These are phyloP conservation scores for Neurospora sp. DNA, from an alignment of 2,329 filamentous ascomycete species.

Conservation along the genomic window DNA sequence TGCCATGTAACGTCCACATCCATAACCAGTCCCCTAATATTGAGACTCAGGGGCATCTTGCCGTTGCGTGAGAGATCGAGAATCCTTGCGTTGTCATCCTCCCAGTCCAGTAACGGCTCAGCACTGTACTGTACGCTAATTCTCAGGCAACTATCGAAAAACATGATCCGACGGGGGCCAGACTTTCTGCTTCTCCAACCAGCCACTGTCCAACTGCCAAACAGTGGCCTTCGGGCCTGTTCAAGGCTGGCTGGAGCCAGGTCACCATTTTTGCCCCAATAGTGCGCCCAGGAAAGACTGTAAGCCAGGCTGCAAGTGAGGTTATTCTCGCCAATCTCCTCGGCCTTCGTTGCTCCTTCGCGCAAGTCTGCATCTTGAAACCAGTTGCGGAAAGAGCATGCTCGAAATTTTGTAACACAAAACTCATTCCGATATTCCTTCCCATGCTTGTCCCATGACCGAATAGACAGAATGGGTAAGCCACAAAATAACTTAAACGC, in stretches of 20 bases:
- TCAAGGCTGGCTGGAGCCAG: background rate
- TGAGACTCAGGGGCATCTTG: background rate
- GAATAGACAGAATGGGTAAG: background rate
- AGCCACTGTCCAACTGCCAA: background rate
- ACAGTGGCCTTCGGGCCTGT: background rate
- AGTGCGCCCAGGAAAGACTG: background rate
- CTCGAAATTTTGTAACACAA: too few species aligned
- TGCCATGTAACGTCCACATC: background rate
- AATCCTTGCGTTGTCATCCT: background rate
- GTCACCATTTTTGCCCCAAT: fast-evolving
- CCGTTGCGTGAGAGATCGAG: background rate
- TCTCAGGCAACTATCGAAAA: background rate
- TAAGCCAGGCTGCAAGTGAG: background rate
- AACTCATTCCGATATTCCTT: too few species aligned
- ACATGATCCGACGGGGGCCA: fast-evolving
- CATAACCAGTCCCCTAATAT: background rate
- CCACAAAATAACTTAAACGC: background rate
- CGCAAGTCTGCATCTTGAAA: background rate
- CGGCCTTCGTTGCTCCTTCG: background rate
- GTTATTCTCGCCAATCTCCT: background rate
- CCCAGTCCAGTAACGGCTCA: background rate
- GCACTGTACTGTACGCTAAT: background rate
- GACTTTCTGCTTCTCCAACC: background rate
- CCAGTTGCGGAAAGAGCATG: background rate
- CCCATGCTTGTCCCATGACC: background rate